Percentiles rank a stretch among this genome's conserved stretches.
These are phyloP conservation scores for Conoideocrella luteorostrata DNA, from an alignment of 2,329 filamentous ascomycete genomes.

Conservation along the genomic window DNA sequence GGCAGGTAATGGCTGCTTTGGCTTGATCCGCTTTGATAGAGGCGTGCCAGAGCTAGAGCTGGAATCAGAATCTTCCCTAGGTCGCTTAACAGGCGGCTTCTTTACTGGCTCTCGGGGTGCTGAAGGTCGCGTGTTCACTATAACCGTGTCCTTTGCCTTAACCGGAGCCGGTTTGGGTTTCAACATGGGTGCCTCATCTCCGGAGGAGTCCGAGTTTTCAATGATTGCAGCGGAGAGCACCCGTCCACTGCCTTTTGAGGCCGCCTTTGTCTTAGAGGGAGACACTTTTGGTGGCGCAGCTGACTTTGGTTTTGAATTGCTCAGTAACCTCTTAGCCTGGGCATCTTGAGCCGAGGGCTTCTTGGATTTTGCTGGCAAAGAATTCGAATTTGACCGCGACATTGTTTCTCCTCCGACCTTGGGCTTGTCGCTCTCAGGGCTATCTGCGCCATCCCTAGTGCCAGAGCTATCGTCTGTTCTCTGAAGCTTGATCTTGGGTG, in stretches of 20 bases:
- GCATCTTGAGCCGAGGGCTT: slow-evolving; percentile 48
- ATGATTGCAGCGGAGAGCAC: slow-evolving; percentile 51
- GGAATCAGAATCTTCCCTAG: slow-evolving; percentile 46
- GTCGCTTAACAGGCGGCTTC: slow-evolving; percentile 40
- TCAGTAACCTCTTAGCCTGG: slow-evolving; percentile 49
- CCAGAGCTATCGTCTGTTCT: slow-evolving; percentile 42
- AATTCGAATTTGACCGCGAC: slow-evolving; percentile 45
- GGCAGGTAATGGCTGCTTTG: slow-evolving; percentile 32
- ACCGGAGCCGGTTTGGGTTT: slow-evolving; percentile 23
- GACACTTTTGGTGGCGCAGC: slow-evolving; percentile 24
- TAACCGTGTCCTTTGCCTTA: slow-evolving; percentile 26
- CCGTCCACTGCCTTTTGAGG: slow-evolving; percentile 30
- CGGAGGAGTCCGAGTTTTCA: slow-evolving; percentile 49
- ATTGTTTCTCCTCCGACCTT: slow-evolving; percentile 34
- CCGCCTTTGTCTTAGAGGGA: slow-evolving; percentile 35
- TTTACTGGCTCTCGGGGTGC: slow-evolving; percentile 24
- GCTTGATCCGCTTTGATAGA: slow-evolving; percentile 51
- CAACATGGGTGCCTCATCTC: slow-evolving; percentile 34
- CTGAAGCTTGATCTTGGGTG: slow-evolving; percentile 44
- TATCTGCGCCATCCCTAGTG: slow-evolving; percentile 31
- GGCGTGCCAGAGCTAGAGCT: slow-evolving; percentile 55
- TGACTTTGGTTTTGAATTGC: slow-evolving; percentile 28
- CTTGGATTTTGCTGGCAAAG: slow-evolving; percentile 47
- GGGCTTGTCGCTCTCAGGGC: slow-evolving; percentile 22
- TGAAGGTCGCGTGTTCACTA: slow-evolving; percentile 27